Conservation (phyloP, 805 yeast genomes). For the Candida adriatica region DNA sequence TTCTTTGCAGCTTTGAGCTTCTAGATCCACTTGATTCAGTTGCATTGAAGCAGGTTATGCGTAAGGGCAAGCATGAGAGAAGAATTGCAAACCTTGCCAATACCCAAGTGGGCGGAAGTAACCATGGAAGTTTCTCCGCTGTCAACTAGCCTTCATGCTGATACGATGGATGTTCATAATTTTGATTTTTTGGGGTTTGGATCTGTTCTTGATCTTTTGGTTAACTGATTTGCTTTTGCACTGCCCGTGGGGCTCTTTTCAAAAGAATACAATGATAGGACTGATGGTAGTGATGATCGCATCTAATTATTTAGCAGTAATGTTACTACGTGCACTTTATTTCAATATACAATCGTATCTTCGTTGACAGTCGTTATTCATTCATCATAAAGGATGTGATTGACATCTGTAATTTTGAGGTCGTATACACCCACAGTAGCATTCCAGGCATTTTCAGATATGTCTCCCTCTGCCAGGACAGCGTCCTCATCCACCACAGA, state of each 20-base stretch:
- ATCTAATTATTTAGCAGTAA: too few species aligned
- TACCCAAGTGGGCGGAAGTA: slow-evolving; percentile 16
- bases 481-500: slow-evolving; percentile 64
- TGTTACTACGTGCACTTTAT: neutral
- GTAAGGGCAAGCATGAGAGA: slow-evolving; percentile 85
- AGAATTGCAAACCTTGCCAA: slow-evolving; percentile 44
- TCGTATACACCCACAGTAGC: slow-evolving; percentile 87
- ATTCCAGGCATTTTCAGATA: slow-evolving; percentile 36
- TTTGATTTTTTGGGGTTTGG: neutral
- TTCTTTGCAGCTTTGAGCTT: slow-evolving; percentile 87
- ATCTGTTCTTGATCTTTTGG: too few species aligned
- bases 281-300: too few species aligned
- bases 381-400: slow-evolving; percentile 49
- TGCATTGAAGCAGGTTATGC: slow-evolving; percentile 92
- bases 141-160: neutral
- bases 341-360: neutral
- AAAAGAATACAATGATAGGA: too few species aligned
- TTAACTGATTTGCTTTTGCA: too few species aligned
- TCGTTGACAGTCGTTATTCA: too few species aligned
- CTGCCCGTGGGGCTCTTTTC: too few species aligned
- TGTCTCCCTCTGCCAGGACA: slow-evolving; percentile 17
- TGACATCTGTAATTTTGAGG: slow-evolving; percentile 65
- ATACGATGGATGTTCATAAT: too few species aligned
- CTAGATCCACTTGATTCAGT: slow-evolving; percentile 90
- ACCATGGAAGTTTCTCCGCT: slow-evolving; percentile 18